A percentile compares a stretch with the other conserved stretches of the same genome.
Conservation (phyloP, 305 asterid species). For the Ilex paraguariensis region DNA sequence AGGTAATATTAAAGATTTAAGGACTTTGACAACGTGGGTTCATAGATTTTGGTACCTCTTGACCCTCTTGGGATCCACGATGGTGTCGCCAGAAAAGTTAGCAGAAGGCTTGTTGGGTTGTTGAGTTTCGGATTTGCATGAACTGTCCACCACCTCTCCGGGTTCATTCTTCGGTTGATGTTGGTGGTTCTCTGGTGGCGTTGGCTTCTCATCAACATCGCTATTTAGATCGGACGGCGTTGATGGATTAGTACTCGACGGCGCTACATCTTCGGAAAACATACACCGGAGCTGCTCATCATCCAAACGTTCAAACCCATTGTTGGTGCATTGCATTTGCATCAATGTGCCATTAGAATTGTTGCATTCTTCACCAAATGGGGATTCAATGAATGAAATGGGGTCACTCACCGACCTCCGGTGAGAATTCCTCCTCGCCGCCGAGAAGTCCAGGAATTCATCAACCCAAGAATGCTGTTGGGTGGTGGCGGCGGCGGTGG, state of each 20-base stretch:
- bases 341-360: constrained; percentile 2
- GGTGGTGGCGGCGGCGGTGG: constrained; percentile 12
- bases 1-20: background rate
- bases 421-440: constrained; percentile 56
- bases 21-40: constrained; percentile 1
- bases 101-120: constrained; percentile 19
- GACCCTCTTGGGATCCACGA: constrained; percentile 76
- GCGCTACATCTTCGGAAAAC: constrained; percentile 59
- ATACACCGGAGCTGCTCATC: constrained; percentile 70
- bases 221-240: constrained; percentile 73
- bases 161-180: constrained; percentile 57
- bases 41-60: constrained; percentile 43
- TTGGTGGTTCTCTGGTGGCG: constrained; percentile 11
- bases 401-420: constrained; percentile 81
- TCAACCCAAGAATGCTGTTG: constrained; percentile 54
- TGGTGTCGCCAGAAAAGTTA: constrained; percentile 21
- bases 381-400: constrained; percentile 55
- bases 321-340: constrained; percentile 5
- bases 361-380: constrained; percentile 29
- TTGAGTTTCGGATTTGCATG: constrained; percentile 15
- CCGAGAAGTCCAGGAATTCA: constrained; percentile 82
- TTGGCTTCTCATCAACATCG: constrained; percentile 26
- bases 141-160: constrained; percentile 39
- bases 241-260: constrained; percentile 39
- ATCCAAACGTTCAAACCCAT: constrained; percentile 57